Evolutionary conservation across 2,329 filamentous ascomycete species (phyloP), one percentile per base, ranked within the genome.

Genomic region (Rutstroemia sp.): DNA sequence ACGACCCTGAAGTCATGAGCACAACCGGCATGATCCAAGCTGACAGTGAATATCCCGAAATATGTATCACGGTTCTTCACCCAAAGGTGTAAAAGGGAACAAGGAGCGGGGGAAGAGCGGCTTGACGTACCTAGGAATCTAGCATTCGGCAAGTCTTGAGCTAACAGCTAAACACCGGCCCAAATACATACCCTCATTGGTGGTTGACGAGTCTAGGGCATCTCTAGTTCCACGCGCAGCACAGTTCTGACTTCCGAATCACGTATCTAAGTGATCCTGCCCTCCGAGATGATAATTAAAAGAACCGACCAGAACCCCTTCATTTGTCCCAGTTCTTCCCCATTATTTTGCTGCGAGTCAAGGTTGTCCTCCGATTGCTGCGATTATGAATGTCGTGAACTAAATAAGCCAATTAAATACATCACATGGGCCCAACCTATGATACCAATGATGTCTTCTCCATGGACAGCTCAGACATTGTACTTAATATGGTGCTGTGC

Each of bases 391-490:
- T 23, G 21, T 25, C 10, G 39, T 42, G 39, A 18, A 19, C 18
- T n/a, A 18, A 41, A 14, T 23, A 14, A 25, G 23, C 44, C 44
- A 46, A 46, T 25, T n/a, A 16, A 23, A 25, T 25, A 30, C 10
- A 23, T 16, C 44, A 47, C 21, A 12, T 7, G n/a, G 14, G 10
- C 19, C 21, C 16, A 42, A 55, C 23, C 18, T 37, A 55, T 44
- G 38, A 45, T 51, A 27, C 16, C 21, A 14, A 34, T 34, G 30
- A 34, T 34, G 10, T 37, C n/a, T 51, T 51, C 25, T 38, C 50
- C 53, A 55, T 44, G 10, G 23, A 55, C 53, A 50, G 53, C 46
- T 56, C 53, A 56, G 53, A 45, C 38, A 56, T 34, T 34, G 30
- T 5, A 34, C 30, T 34, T 10, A 34, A 34, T 7, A 34, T 34